These are phyloP conservation scores for Pichia inconspicua DNA, from an alignment of 1,139 yeast genomes.

Conservation along the genomic window DNA sequence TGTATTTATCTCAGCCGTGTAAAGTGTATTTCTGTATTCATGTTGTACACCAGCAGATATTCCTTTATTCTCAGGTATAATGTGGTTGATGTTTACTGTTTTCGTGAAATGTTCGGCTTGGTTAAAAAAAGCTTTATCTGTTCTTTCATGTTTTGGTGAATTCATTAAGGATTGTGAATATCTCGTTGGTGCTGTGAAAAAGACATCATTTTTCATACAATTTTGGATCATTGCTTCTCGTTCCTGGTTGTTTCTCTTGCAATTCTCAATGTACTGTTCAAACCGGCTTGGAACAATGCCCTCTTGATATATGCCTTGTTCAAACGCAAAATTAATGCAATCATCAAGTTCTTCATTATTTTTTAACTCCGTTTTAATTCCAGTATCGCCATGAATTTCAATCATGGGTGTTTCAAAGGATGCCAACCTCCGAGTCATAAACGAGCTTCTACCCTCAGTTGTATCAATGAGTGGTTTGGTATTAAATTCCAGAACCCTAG, in stretches of 20 bases:
- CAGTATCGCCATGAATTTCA: not conserved
- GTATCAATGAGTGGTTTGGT: not conserved
- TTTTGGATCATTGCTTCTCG: constrained; percentile 5
- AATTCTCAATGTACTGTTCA: constrained; percentile 5
- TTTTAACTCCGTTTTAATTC: not conserved
- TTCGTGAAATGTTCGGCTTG: not conserved
- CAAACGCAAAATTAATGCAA: not conserved
- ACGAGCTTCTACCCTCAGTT: not conserved
- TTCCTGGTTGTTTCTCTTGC: not conserved
- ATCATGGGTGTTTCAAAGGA: not conserved
- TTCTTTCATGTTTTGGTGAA: constrained; percentile 1
- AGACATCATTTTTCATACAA: constrained; percentile 11
- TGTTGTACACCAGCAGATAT: constrained; percentile 4
- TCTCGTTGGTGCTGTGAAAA: constrained; percentile 1
- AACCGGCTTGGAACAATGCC: constrained; percentile 3
- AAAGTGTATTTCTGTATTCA: not conserved
- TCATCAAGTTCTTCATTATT: not conserved
- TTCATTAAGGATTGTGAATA: not conserved
- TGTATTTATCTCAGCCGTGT: too few relatives aligned
- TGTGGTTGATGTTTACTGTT: constrained; percentile 6
- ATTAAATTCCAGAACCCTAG: constrained; percentile 8
- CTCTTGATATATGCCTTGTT: not conserved
- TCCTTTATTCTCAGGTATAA: constrained; percentile 3
- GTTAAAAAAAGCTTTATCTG: not conserved
- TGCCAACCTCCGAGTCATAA: not conserved